Evolutionary conservation across 2,329 filamentous ascomycete genomes (phyloP).

Genomic region (Endothia cerciana): DNA sequence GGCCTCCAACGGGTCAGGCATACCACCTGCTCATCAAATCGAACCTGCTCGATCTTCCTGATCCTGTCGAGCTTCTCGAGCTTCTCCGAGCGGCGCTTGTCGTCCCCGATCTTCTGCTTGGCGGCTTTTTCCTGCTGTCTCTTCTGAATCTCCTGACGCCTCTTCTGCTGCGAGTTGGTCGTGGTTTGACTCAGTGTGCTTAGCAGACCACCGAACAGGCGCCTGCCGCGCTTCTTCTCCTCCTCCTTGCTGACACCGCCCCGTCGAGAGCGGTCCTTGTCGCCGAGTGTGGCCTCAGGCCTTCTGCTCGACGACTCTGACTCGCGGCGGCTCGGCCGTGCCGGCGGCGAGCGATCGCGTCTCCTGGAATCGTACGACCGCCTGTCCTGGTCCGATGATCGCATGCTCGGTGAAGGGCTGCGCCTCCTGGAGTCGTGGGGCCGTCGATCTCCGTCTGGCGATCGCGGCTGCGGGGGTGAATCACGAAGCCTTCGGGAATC

Average conservation of each 20-base stretch:
- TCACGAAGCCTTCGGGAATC: background rate
- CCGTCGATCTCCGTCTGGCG: background rate
- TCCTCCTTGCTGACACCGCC: conserved; percentile 58
- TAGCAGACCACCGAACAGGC: conserved; percentile 82
- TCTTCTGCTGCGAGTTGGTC: conserved; percentile 65
- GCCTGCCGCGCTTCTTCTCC: conserved; percentile 82
- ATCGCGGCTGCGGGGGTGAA: conserved; percentile 3
- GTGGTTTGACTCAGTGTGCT: conserved; percentile 77
- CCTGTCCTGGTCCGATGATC: conserved; percentile 15
- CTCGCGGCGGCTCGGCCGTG: conserved; percentile 6
- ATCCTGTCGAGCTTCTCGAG: conserved; percentile 63
- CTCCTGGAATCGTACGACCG: conserved; percentile 4
- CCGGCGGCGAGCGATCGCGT: background rate
- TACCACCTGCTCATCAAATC: conserved; percentile 78
- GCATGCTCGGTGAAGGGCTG: conserved; percentile 8
- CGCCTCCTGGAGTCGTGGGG: conserved; percentile 6
- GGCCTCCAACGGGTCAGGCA: conserved; percentile 39
- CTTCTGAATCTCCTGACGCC: conserved; percentile 79
- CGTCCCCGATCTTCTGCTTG: conserved; percentile 72
- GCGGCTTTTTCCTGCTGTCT: conserved; percentile 77
- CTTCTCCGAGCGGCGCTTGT: conserved; percentile 67
- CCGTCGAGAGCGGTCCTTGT: conserved; percentile 39
- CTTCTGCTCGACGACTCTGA: conserved; percentile 24
- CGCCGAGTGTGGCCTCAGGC: conserved; percentile 4
- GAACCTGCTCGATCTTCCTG: conserved; percentile 71